Percentiles rank a stretch among this genome's conserved stretches.
phyloP scores from a whole-genome alignment of 805 yeast genomes.

The Cyberlindnera lachancei region DNA sequence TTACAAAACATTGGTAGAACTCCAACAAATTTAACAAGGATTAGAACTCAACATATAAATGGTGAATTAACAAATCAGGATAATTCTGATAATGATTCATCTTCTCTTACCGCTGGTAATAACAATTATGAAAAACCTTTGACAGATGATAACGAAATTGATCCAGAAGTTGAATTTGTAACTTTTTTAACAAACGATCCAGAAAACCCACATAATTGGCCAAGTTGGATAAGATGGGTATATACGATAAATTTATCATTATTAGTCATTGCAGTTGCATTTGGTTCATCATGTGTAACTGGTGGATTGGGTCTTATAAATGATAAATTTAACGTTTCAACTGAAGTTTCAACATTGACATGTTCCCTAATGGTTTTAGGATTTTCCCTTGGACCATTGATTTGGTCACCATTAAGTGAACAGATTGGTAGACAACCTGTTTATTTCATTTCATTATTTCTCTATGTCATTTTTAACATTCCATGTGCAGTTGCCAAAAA shows the following conservation, averaged over 20 bases:
- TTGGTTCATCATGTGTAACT: slow-evolving; percentile 86
- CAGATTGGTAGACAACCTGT: slow-evolving; percentile 81
- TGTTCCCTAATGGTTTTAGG: slow-evolving; percentile 88
- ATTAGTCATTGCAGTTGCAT: slow-evolving; percentile 83
- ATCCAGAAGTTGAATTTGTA: slow-evolving; percentile 74
- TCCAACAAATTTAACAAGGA: slow-evolving; percentile 25
- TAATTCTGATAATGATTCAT: slow-evolving; percentile 24
- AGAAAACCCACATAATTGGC: slow-evolving; percentile 89
- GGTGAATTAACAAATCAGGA: slow-evolving; percentile 13
- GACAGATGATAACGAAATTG: slow-evolving; percentile 31
- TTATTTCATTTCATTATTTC: slow-evolving; percentile 64
- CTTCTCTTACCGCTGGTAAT: slow-evolving; percentile 21
- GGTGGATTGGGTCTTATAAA: slow-evolving; percentile 71
- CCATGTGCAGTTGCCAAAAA: slow-evolving; percentile 84
- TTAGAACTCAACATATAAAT: slow-evolving; percentile 24
- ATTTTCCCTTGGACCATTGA: slow-evolving; percentile 76
- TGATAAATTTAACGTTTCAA: slow-evolving; percentile 60
- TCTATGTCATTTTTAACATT: slow-evolving; percentile 73
- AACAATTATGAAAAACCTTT: slow-evolving; percentile 24
- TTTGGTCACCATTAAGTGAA: slow-evolving; percentile 88
- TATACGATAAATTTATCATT: slow-evolving; percentile 64
- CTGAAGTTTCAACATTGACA: slow-evolving; percentile 71
- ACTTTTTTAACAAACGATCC: slow-evolving; percentile 77
- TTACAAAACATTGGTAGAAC: slow-evolving; percentile 60
- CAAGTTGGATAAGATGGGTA: slow-evolving; percentile 42